Base-by-base conservation (phyloP, 495 filamentous ascomycete species). In the Talaromyces stipitatus region DNA sequence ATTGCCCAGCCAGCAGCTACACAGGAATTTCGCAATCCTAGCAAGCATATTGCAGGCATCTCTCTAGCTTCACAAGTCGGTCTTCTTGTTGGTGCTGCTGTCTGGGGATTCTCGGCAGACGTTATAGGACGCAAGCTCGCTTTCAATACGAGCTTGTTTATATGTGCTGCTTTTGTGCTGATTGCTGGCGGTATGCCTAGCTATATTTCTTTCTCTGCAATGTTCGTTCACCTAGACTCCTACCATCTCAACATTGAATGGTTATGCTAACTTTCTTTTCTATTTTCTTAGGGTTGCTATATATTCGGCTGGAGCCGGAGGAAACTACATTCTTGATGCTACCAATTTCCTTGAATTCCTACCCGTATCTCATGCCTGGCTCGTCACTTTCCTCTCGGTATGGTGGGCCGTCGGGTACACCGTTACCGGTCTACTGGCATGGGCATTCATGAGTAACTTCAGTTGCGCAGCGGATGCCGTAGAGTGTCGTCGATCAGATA, bases 81-180 rank as follows among this genome's bases (percentile, higher is more conserved):
- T 27, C 57, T 75, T 16, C 55, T 75, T 5, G 68, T 64, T 2
- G 72, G 72, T 6, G 72, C 72, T 30, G 58, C 64, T 12, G 61
- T 74, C 32, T 74, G 72, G 72, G 72, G 72, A 7, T 68, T 69
- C 41, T 64, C 68, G 2, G 72, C 71, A 22, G 71, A 75, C 55
- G 69, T 75, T 45, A 70, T 74, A 51, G 72, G 72, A 2, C 56
- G 72, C 32, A 74, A 73, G 53, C 62, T 69, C 50, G 71, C 70
- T 4, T 74, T 75, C 60, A 75, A 75, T 50, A 68, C 69, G 11
- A 69, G 65, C 41, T 64, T 75, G 11, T 62, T 74, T 32, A 62
- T 65, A 3, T 73, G 72, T 54, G 72, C 72, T 12, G 55, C 58
- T 8, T 68, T 68, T 54, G 62, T 66, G 9, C 38, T 68, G 27